Conservation (phyloP, 129 eudicot species). For the Mikania micrantha region DNA sequence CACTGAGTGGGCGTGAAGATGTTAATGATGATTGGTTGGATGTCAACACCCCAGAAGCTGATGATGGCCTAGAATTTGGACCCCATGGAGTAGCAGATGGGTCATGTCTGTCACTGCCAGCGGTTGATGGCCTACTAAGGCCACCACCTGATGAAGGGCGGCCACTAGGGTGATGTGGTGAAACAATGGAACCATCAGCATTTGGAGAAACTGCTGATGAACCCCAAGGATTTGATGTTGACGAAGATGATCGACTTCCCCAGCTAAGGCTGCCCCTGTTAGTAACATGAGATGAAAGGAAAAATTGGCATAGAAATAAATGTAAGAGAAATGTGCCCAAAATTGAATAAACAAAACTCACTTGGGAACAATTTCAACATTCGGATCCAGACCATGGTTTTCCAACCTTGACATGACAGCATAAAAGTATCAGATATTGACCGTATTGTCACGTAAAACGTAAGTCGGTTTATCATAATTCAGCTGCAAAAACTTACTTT, state of each 20-base stretch:
- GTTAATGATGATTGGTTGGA: conserved; percentile 53
- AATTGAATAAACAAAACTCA: conserved; percentile 39
- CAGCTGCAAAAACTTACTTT: conserved; percentile 36
- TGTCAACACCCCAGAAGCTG: conserved; percentile 68
- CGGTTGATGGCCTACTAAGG: conserved; percentile 91
- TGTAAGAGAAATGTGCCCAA: background rate
- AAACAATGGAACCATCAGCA: conserved; percentile 57
- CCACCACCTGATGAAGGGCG: conserved; percentile 94
- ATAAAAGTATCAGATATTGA: conserved; percentile 30
- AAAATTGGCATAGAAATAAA: background rate
- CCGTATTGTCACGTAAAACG: background rate
- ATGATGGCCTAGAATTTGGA: conserved; percentile 82
- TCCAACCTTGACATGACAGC: conserved; percentile 63
- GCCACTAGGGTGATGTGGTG: conserved; percentile 48
- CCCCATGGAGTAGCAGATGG: conserved; percentile 67
- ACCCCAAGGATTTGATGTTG: conserved; percentile 84
- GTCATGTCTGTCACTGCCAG: conserved; percentile 87
- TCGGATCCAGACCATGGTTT: conserved; percentile 95
- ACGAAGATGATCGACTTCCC: conserved; percentile 85
- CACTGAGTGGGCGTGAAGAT: conserved; percentile 87
- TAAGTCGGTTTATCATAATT: background rate
- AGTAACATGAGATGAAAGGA: conserved; percentile 8
- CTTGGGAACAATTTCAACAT: conserved; percentile 97
- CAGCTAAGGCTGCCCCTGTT: conserved; percentile 87
- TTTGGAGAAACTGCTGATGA: conserved; percentile 68